These are phyloP conservation scores for Cicer bijugum DNA, from an alignment of 306 rosid species.

Conservation along the genomic window DNA sequence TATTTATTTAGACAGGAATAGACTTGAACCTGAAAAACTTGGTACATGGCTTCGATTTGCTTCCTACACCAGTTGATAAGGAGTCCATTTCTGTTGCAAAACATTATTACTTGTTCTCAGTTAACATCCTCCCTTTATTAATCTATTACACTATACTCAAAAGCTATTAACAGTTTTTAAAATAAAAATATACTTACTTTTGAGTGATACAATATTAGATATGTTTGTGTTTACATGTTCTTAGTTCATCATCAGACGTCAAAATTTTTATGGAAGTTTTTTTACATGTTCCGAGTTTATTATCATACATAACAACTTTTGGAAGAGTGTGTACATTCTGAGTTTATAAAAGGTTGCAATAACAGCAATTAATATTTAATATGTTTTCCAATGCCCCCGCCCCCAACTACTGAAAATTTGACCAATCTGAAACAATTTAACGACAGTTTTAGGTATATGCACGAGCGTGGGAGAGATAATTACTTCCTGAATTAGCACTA, in stretches of 20 bases:
- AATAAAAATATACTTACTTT: not conserved
- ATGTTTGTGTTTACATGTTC: slow-evolving; percentile 10
- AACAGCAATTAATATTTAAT: not conserved
- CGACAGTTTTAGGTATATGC: not conserved
- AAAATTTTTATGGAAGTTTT: too few species aligned
- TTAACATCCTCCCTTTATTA: slow-evolving; percentile 59
- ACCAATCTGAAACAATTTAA: slow-evolving; percentile 19
- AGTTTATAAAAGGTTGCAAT: slow-evolving; percentile 24
- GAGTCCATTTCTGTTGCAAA: slow-evolving; percentile 94
- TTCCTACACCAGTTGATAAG: slow-evolving; percentile 94
- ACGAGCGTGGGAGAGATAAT: not conserved
- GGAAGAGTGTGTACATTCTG: not conserved
- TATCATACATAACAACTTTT: too few species aligned
- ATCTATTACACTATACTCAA: slow-evolving; percentile 46
- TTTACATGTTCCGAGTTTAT: too few species aligned
- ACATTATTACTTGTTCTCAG: slow-evolving; percentile 83
- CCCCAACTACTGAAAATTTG: slow-evolving; percentile 11
- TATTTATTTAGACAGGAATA: slow-evolving; percentile 64
- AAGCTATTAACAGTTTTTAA: slow-evolving; percentile 27
- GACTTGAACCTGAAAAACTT: slow-evolving; percentile 99
- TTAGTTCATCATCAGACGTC: too few species aligned
- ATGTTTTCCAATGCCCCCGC: not conserved
- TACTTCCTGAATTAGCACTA: slow-evolving; percentile 17
- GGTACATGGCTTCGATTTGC: slow-evolving; percentile 99
- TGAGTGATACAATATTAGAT: slow-evolving; percentile 22